These are phyloP conservation scores for Candida sithepensis DNA, from an alignment of 805 yeast genomes.

Conservation along the genomic window DNA sequence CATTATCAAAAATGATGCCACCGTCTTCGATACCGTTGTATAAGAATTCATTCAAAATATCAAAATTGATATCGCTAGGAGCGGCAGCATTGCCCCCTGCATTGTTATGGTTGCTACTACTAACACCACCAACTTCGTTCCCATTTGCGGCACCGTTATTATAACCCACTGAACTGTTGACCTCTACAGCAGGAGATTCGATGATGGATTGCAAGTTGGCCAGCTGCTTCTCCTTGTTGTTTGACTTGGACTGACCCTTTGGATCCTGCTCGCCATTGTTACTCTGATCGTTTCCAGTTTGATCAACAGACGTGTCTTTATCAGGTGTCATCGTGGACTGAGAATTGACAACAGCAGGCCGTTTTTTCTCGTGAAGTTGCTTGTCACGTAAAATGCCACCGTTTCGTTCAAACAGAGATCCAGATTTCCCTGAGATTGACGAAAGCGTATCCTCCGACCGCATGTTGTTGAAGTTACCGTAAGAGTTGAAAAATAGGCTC, in stretches of 20 bases:
- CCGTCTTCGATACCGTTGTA: slow-evolving; percentile 13
- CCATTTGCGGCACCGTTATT: too few relatives aligned
- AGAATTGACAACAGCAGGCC: too few relatives aligned
- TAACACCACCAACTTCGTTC: not conserved
- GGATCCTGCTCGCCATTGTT: too few relatives aligned
- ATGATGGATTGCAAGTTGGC: too few relatives aligned
- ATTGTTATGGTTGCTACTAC: not conserved
- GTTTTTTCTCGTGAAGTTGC: not conserved
- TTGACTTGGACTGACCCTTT: too few relatives aligned
- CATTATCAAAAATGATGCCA: slow-evolving; percentile 16
- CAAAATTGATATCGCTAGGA: slow-evolving; percentile 6
- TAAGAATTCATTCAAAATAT: slow-evolving; percentile 14
- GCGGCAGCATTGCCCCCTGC: not conserved
- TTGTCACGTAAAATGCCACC: not conserved
- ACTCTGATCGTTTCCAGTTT: too few relatives aligned
- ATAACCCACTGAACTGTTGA: too few relatives aligned
- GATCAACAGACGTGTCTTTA: not conserved
- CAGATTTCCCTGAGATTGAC: not conserved
- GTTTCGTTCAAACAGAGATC: not conserved
- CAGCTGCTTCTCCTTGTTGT: too few relatives aligned
- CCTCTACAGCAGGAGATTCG: too few relatives aligned
- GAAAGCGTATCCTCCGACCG: not conserved
- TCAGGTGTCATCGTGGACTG: not conserved
- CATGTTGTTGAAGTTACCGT: not conserved
- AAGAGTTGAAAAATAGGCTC: slow-evolving; percentile 4